Evolutionary conservation across 1,284 basidiomycete species (phyloP), one percentile per base, ranked within the genome.

Genomic region (Puccinia triticina): DNA sequence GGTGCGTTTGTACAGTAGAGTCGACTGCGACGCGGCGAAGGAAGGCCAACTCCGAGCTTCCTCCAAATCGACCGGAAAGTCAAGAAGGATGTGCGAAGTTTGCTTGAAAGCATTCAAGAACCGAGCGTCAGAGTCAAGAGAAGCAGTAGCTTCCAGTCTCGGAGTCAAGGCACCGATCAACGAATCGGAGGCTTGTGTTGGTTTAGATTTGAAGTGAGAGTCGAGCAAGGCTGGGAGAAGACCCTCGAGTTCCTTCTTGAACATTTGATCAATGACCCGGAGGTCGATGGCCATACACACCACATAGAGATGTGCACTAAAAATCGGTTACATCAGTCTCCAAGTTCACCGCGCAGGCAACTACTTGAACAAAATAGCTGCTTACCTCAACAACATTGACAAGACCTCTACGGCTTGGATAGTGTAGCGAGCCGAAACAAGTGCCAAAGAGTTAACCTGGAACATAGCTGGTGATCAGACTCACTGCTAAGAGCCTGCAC

Each of bases 401-500:
- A 94, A 88, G 4, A 94, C 92, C 83, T 95, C 93, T 10, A 93
- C 88, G 1, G 93, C 90, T 83, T 90, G 91, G 84, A 93, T 88
- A 0, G 94, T 93, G 50, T 92, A 92, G 53, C 93, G 91, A 29
- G 91, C 92, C 48, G 92, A 93, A 80, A 94, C 91, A 82, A 94
- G 89, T 0, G 93, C 93, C 76, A 94, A 88, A 10, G 93, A 94
- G 86, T 92, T 93, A 83, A 72, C 83, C 80, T 77, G 64, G 29
- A 32, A 32, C 46, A 34, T 32, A 46, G 4, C 7, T 29, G 26
- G 59, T 32, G 26, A 61, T 34, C 59, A 61, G 59, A 61, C 26
- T 61, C 32, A 32, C 32, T 32, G 59, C 32, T 61, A 61, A 61
- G 59, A 12, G 12, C 29, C 29, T 16, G 12, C 12, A 69, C 5